phyloP scores from a whole-genome alignment of 116 monocot genomes.

The Cymodocea nodosa region DNA sequence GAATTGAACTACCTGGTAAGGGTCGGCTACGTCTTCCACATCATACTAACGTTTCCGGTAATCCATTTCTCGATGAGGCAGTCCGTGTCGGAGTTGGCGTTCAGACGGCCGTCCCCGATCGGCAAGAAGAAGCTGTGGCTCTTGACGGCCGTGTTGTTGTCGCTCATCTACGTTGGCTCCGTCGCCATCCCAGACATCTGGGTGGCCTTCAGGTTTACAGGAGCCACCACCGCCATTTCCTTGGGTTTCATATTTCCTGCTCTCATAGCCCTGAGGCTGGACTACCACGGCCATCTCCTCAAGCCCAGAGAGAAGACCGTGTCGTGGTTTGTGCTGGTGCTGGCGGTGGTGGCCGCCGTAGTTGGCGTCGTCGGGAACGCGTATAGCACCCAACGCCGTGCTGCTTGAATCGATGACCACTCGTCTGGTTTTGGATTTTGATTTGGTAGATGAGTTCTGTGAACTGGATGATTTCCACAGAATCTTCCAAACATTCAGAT shows the following conservation, averaged over 20 bases:
- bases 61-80: slow-evolving; percentile 91
- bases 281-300: slow-evolving; percentile 35
- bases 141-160: slow-evolving; percentile 48
- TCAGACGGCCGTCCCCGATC: slow-evolving; percentile 14
- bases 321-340: slow-evolving; percentile 49
- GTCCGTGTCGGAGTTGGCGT: slow-evolving; percentile 47
- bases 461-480: no score
- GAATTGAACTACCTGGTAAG: slow-evolving; percentile 63
- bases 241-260: slow-evolving; percentile 88
- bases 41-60: slow-evolving; percentile 83
- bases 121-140: slow-evolving; percentile 31
- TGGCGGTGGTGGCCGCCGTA: slow-evolving; percentile 53
- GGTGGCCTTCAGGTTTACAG: slow-evolving; percentile 95
- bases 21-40: slow-evolving; percentile 81
- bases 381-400: slow-evolving; percentile 18
- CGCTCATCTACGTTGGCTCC: slow-evolving; percentile 61
- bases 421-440: no score
- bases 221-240: slow-evolving; percentile 70
- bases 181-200: slow-evolving; percentile 82
- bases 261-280: slow-evolving; percentile 57
- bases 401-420: neutral
- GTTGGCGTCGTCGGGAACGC: slow-evolving; percentile 70
- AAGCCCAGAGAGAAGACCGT: slow-evolving; percentile 27
- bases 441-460: no score
- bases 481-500: no score